A percentile compares a stretch with the other conserved stretches of the same genome.
Conservation (phyloP, 208 protist species). For the Naegleria lovaniensis region DNA sequence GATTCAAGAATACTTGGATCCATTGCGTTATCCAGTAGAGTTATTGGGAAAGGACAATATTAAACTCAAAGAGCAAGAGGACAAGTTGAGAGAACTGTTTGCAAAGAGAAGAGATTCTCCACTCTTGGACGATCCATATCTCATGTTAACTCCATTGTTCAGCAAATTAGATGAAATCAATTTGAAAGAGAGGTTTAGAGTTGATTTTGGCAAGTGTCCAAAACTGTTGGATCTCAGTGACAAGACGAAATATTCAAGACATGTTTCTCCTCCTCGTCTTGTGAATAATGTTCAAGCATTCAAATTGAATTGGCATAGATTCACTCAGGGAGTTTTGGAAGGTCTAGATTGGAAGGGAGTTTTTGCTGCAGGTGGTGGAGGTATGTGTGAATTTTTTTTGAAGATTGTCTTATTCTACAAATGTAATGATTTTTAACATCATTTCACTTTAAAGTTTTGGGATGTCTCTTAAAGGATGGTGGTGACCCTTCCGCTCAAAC, state of each 20-base stretch:
- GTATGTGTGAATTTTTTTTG: too few relatives aligned
- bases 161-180: background rate
- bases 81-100: constrained; percentile 9
- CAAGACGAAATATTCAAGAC: background rate
- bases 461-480: background rate
- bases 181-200: background rate
- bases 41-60: background rate
- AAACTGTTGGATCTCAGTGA: background rate
- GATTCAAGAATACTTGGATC: background rate
- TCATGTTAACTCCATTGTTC: background rate
- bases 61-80: background rate
- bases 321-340: background rate
- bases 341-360: background rate
- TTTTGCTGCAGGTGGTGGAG: constrained; percentile 10
- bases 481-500: background rate
- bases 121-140: background rate
- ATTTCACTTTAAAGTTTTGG: too few relatives aligned
- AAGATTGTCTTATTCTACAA: too few relatives aligned
- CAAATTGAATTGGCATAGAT: background rate
- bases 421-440: too few relatives aligned
- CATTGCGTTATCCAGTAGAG: constrained; percentile 10
- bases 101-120: background rate
- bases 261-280: background rate
- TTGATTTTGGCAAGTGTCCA: background rate
- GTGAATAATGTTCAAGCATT: background rate